phyloP scores from a whole-genome alignment of 164 flowering plant genomes.

The Cinnamomum micranthum region DNA sequence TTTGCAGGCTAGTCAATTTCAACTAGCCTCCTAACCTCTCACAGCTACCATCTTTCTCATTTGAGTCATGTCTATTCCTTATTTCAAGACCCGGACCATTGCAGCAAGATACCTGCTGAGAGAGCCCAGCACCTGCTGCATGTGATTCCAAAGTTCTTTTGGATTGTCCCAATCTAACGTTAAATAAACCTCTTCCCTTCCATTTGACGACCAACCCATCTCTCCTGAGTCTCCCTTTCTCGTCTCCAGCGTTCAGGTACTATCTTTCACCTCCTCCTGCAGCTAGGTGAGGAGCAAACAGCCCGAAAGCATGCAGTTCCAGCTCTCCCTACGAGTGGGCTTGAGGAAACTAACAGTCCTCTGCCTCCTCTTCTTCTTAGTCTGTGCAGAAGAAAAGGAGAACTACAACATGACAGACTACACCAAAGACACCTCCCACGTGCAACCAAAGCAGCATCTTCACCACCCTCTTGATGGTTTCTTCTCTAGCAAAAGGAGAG shows the following conservation, averaged over 20 bases:
- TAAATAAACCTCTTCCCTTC: neutral
- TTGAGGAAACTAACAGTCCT: neutral
- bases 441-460: neutral
- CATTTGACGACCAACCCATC: neutral
- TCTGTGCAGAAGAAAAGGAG: neutral
- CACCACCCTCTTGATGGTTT: constrained; percentile 1
- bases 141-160: neutral
- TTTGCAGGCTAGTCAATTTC: constrained; percentile 1
- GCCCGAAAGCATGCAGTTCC: constrained; percentile 1
- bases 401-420: neutral
- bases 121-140: neutral
- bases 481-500: constrained; percentile 2
- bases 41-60: neutral
- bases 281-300: neutral
- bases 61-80: neutral
- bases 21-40: neutral
- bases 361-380: constrained; percentile 5
- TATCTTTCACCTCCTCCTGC: neutral
- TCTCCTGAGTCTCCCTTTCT: neutral
- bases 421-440: neutral
- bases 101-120: neutral
- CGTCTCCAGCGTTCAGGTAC: neutral
- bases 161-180: neutral
- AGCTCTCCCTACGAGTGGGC: neutral
- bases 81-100: neutral